A percentile compares a stretch with the other conserved stretches of the same genome.
Evolutionary conservation across 768 basidiomycete species (phyloP).

Genomic region (Hygrophorus pudorinus): DNA sequence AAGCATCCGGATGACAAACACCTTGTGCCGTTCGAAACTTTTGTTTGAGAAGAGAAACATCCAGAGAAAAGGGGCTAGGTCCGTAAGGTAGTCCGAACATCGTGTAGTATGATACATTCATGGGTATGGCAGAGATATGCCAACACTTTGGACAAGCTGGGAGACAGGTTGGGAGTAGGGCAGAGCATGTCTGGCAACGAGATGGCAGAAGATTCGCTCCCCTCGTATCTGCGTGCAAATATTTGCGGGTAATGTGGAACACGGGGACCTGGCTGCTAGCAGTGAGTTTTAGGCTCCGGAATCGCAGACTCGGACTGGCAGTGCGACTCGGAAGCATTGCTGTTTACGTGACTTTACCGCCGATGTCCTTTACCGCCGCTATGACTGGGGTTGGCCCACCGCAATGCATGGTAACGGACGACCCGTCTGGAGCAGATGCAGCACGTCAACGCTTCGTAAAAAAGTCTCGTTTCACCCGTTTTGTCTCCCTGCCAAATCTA

Average conservation of each 20-base stretch:
- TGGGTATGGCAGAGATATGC: constrained; percentile 49
- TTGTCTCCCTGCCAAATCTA: constrained; percentile 24
- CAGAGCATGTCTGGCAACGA: constrained; percentile 54
- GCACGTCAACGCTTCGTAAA: constrained; percentile 36
- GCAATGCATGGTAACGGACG: constrained; percentile 27
- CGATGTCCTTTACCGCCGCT: too few relatives aligned
- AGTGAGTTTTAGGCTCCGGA: too few relatives aligned
- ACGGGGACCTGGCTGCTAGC: too few relatives aligned
- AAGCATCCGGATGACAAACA: constrained; percentile 80
- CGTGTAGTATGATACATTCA: constrained; percentile 50
- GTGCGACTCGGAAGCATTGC: too few relatives aligned
- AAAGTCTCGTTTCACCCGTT: constrained; percentile 24
- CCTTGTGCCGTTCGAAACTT: constrained; percentile 67
- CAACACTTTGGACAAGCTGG: constrained; percentile 73
- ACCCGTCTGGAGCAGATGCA: constrained; percentile 30
- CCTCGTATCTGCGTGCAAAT: background rate
- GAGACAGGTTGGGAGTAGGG: constrained; percentile 47
- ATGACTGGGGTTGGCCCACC: constrained; percentile 29
- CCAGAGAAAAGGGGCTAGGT: constrained; percentile 65
- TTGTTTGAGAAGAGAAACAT: constrained; percentile 46
- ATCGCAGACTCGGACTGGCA: too few relatives aligned
- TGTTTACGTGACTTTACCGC: too few relatives aligned
- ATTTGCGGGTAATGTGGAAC: too few relatives aligned
- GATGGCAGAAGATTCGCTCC: background rate
- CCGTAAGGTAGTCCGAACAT: constrained; percentile 53